Evolutionary conservation across 2,329 filamentous ascomycete genomes (phyloP).

Genomic region (Scolecobasidium constrictum): DNA sequence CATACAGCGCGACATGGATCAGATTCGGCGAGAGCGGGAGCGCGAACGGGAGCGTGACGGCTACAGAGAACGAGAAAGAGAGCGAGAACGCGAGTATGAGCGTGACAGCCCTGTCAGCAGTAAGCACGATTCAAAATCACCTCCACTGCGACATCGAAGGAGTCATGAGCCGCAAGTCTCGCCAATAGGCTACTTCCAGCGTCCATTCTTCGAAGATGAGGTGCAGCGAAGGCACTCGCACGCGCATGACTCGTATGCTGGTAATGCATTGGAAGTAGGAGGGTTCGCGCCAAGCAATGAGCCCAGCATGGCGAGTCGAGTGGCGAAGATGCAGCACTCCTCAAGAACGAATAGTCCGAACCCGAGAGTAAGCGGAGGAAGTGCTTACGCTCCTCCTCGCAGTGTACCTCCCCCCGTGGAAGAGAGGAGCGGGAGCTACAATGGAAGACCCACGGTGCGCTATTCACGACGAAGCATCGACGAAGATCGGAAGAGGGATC

Average conservation of each 20-base stretch:
- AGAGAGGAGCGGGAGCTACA: slow-evolving; percentile 6
- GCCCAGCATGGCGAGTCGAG: slow-evolving; percentile 36
- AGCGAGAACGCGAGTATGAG: slow-evolving; percentile 2
- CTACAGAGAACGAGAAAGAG: neutral
- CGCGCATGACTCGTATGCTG: slow-evolving; percentile 12
- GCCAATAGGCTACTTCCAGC: slow-evolving; percentile 26
- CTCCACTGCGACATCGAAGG: slow-evolving; percentile 25
- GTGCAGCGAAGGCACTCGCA: slow-evolving; percentile 11
- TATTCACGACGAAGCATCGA: slow-evolving; percentile 4
- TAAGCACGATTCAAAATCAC: slow-evolving; percentile 14
- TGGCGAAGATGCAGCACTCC: slow-evolving; percentile 25
- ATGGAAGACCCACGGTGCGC: slow-evolving; percentile 8
- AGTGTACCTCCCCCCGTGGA: slow-evolving; percentile 2
- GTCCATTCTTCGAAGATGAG: neutral
- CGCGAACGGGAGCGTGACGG: neutral
- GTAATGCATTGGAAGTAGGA: too few relatives aligned
- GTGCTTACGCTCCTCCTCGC: too few relatives aligned
- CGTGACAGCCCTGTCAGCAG: slow-evolving; percentile 14
- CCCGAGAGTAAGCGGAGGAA: too few relatives aligned
- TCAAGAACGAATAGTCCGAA: neutral
- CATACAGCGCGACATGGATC: neutral
- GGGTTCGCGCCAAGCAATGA: slow-evolving; percentile 33
- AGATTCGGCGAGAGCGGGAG: neutral
- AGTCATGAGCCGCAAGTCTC: slow-evolving; percentile 31
- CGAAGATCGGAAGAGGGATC: neutral